phyloP scores from a whole-genome alignment of 129 eudicot species.

The Pittosporum tobira region DNA sequence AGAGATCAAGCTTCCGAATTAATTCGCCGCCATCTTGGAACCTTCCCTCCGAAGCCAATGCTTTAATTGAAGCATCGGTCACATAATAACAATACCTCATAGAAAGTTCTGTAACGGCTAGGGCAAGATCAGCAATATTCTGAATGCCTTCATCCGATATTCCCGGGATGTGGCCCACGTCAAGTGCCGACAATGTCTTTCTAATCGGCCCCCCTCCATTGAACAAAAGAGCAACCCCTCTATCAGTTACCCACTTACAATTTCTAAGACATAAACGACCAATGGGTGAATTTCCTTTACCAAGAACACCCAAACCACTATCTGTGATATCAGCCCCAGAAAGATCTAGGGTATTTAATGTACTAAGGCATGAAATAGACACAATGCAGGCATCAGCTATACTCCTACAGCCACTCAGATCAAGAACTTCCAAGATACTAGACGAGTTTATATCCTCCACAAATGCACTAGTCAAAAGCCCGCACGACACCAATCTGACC shows the following conservation, averaged over 20 bases:
- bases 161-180: conserved; percentile 50
- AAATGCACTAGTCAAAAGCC: conserved; percentile 42
- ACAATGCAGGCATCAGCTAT: conserved; percentile 45
- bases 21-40: conserved; percentile 7
- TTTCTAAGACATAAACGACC: conserved; percentile 36
- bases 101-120: conserved; percentile 37
- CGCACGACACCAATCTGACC: conserved; percentile 36
- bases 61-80: conserved; percentile 45
- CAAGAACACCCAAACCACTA: conserved; percentile 36
- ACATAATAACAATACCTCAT: conserved; percentile 49
- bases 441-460: conserved; percentile 32
- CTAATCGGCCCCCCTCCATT: conserved; percentile 23
- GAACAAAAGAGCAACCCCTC: conserved; percentile 38
- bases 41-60: conserved; percentile 33
- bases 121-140: conserved; percentile 19
- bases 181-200: conserved; percentile 35
- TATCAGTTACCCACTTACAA: conserved; percentile 49
- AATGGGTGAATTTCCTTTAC: conserved; percentile 41
- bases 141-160: conserved; percentile 32
- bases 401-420: conserved; percentile 40
- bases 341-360: conserved; percentile 39
- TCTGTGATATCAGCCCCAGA: conserved; percentile 55
- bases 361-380: conserved; percentile 25
- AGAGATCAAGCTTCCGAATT: conserved; percentile 44
- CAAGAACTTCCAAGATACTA: conserved; percentile 35